Base-by-base conservation (phyloP, 768 basidiomycete genomes). In the Tylopilus felleus region DNA sequence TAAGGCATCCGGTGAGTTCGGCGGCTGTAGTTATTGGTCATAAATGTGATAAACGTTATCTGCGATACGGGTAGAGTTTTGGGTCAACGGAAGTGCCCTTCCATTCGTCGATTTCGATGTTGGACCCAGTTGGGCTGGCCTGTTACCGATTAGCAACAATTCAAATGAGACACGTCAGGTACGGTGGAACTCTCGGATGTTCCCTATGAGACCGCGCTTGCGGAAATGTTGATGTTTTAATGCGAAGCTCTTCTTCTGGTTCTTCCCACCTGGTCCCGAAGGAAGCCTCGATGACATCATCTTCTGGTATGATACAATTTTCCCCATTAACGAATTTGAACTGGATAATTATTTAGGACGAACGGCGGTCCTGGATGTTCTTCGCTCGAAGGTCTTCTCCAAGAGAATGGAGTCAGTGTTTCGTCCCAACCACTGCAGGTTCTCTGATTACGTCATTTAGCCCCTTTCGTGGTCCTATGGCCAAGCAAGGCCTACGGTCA, bases 321-420 rank as follows among this genome's bases (percentile, higher is more conserved):
- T 42, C 35, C 8, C 8, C 28, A 17, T 25, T 7, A 12, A 29
- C 1, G 7, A 5, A 13, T 5, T 29, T 42, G 17, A 39, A 14
- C 12, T 44, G 25, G 5, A 50, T 17, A 2, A 27, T 42, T 3
- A 50, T 49, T 21, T 61, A 88, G 86, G 87, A 86, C 83, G 5
- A 89, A 88, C 58, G 88, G 88, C n/a, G 87, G 88, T 1, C 88
- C 88, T 0, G 87, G 88, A 27, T 89, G 88, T 61, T 88, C 85
- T 12, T 86, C 86, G 2, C 72, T 90, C 0, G 82, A 86, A 64
- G 88, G 86, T 17, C 67, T 85, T 33, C 64, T 90, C 4, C 84
- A 89, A 65, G 88, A 90, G 63, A 88, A 88, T 57, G 88, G 88
- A 14, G 87, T 86, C 60, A 46, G 81, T 68, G 4, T 16, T 41